These are phyloP conservation scores for Talaromyces trachyspermus DNA, from an alignment of 495 filamentous ascomycete genomes.

Conservation along the genomic window DNA sequence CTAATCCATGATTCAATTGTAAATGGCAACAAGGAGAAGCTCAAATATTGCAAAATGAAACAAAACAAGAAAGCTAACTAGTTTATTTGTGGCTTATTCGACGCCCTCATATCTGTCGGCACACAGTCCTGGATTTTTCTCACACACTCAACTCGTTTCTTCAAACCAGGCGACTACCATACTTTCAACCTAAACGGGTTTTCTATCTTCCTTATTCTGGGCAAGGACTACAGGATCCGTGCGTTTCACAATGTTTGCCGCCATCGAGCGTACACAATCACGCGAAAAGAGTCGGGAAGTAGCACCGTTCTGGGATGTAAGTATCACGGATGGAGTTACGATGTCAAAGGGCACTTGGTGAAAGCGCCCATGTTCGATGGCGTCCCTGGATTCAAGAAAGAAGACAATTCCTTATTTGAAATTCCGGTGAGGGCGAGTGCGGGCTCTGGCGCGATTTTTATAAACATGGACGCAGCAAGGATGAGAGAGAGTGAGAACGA, in stretches of 20 bases:
- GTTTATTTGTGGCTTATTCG: not conserved
- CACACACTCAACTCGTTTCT: conserved; percentile 37
- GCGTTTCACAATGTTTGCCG: conserved; percentile 55
- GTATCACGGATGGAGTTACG: conserved; percentile 60
- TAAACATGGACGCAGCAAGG: conserved; percentile 32
- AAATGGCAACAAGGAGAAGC: not conserved
- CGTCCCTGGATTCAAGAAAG: conserved; percentile 47
- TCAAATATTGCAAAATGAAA: not conserved
- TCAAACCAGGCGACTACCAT: conserved; percentile 43
- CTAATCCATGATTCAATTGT: not conserved
- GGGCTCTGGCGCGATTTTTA: conserved; percentile 28
- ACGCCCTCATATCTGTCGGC: not conserved
- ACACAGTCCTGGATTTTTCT: conserved; percentile 41
- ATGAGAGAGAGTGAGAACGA: not conserved
- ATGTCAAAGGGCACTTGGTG: conserved; percentile 45
- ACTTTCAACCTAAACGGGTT: conserved; percentile 42
- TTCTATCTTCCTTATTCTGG: conserved; percentile 40
- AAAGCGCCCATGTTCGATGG: conserved; percentile 54
- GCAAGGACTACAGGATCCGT: conserved; percentile 42
- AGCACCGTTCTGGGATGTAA: conserved; percentile 47
- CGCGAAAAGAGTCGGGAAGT: conserved; percentile 40
- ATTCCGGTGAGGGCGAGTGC: conserved; percentile 26
- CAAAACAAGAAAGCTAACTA: not conserved
- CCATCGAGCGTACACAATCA: conserved; percentile 50
- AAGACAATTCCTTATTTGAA: conserved; percentile 43